Base-by-base conservation (phyloP, 306 rosid genomes). In the Vicia faba region DNA sequence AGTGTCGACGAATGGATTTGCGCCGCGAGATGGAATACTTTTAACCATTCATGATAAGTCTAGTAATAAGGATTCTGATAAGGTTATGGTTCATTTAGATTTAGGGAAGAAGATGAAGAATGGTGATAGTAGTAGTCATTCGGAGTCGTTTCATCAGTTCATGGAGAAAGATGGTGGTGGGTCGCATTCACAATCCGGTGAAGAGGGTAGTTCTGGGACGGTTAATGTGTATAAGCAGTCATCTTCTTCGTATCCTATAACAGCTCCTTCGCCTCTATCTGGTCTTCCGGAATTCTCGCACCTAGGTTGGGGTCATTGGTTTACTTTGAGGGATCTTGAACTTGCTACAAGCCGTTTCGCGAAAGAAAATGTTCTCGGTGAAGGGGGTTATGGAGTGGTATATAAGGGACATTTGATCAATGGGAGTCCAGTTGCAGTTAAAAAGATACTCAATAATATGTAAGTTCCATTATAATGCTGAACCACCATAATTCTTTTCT, bases 281-380 rank as follows among this genome's bases (percentile, higher is more conserved):
- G 96, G 96, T 28, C 84, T 92, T 75, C 96, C 96, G 9, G 96
- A 92, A 39, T 87, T 92, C 75, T 89, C 98, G 8, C 96, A 83
- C 78, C 83, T 92, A 80, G 96, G 98, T 61, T 92, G 98, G 98
- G 98, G 98, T 57, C 96, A 92, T 72, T 92, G 98, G 98, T 92
- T 92, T 85, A 92, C 96, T 20, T 59, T 92, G 64, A 81, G 98
- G 75, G 98, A 92, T 79, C 96, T 92, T 69, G 93, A 89, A 69
- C 83, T 83, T 35, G 98, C 96, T 4, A 92, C 98, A 5, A 87
- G 78, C 56, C 85, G 87, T 5, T 92, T 92, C 74, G 77, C 93
- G 3, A 88, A 87, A 71, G 96, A 89, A 15, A 86, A 87, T 66
- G 84, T 92, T 26, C 68, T 92, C 0, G 98, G 98, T 18, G 98